Percentiles rank a stretch among this genome's conserved stretches.
phyloP scores from a whole-genome alignment of 352 stramenopile species.

The Phytophthora aleatoria region DNA sequence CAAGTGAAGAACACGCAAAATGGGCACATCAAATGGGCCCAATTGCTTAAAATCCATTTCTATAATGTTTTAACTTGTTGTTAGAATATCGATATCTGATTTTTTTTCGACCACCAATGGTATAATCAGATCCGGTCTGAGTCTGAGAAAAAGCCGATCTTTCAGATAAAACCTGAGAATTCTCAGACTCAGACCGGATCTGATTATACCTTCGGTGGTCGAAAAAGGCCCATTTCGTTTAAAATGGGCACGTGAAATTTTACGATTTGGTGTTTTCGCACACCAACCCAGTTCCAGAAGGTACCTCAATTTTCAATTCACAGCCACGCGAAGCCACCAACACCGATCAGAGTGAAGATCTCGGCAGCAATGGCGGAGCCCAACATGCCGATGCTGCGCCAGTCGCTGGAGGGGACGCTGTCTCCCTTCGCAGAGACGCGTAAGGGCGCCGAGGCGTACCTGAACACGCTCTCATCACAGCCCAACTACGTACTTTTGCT shows the following conservation, averaged over 20 bases:
- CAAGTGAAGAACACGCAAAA: constrained; percentile 17
- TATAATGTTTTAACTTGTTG: no score
- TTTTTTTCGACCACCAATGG: no score
- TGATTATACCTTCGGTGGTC: no score
- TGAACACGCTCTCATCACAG: constrained; percentile 61
- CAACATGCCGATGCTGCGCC: constrained; percentile 70
- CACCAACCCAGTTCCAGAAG: constrained; percentile 15
- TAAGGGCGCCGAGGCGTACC: constrained; percentile 71
- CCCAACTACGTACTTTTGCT: constrained; percentile 76
- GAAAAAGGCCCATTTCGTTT: no score
- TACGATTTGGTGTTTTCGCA: constrained; percentile 2
- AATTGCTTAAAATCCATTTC: no score
- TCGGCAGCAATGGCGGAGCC: constrained; percentile 53
- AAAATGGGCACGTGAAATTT: no score
- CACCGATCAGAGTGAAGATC: constrained; percentile 17
- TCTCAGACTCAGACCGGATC: no score
- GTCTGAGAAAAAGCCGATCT: no score
- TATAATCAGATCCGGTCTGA: no score
- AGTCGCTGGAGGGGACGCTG: constrained; percentile 79
- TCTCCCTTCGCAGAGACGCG: constrained; percentile 73
- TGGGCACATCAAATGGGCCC: background rate
- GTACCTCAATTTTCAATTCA: constrained; percentile 15
- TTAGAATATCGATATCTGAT: no score
- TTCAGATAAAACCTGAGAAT: no score
- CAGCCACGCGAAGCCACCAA: constrained; percentile 10